Evolutionary conservation across 2,329 filamentous ascomycete genomes (phyloP), one percentile per base, ranked within the genome.

Genomic region (Apiospora marii): DNA sequence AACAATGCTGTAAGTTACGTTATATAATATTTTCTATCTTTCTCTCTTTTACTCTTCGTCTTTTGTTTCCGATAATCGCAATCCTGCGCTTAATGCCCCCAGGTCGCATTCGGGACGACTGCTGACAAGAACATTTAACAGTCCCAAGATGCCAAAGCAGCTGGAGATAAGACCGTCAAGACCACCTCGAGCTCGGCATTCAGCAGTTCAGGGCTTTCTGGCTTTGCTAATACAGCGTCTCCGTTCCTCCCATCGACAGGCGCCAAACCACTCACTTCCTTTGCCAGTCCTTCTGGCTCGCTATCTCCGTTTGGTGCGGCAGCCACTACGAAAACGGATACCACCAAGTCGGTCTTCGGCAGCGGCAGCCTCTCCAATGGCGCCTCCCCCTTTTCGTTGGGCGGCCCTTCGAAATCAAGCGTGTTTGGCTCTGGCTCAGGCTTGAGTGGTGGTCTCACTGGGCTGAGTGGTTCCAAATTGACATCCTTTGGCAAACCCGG

Each of bases 401-500:
- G 74, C n/a, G 74, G 72, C 43, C 70, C 75, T 10, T 67, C 78
- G n/a, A 78, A 78, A 41, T 74, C 80, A 12, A 85, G 85, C 71
- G 82, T 79, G 8, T 93, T 93, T 78, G 85, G 85, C 46, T 82
- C 83, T 43, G 80, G 81, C 13, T 85, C 85, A 74, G 84, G 85
- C 67, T 24, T 48, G 41, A 48, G 67, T 48, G 69, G 76, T 69
- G 75, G 76, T 13, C 80, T 85, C 48, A 82, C 83, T 53, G 78
- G 81, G 4, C 76, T 85, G 51, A 82, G 83, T 53, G 83, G 85
- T 44, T 78, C 80, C 5, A 88, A 87, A 74, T 82, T 95, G 13
- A 87, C 88, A 2, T 92, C 88, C 76, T 98, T 97, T 82, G 94
- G 91, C 58, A 91, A 91, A 67, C 87, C 91, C 30, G 89, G 87